Percentiles rank a stretch among this genome's conserved stretches.
Conservation (phyloP, 2,329 filamentous ascomycete species). For the Sporothrix inflata region DNA sequence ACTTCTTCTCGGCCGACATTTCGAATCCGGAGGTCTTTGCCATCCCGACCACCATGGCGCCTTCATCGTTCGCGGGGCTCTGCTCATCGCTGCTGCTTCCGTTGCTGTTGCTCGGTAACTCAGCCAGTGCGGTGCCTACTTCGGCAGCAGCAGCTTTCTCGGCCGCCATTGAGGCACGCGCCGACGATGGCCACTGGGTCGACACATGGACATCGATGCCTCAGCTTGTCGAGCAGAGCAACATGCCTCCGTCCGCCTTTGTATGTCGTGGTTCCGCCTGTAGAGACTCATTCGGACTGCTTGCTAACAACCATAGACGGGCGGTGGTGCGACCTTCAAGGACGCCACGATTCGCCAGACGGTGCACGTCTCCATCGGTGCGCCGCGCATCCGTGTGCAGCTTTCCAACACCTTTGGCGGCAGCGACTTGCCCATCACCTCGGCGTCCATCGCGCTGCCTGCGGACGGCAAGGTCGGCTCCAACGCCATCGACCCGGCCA, state of each 20-base stretch:
- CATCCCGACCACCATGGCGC: not conserved
- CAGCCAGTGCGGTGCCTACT: not conserved
- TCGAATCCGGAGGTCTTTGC: not conserved
- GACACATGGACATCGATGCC: conserved; percentile 69
- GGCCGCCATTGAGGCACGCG: conserved; percentile 20
- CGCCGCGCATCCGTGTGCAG: conserved; percentile 61
- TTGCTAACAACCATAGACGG: conserved; percentile 36
- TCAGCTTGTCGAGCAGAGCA: conserved; percentile 63
- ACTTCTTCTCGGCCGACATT: not conserved
- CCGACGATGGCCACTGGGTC: conserved; percentile 59
- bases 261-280: conserved; percentile 43
- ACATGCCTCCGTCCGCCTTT: conserved; percentile 64
- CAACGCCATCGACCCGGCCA: conserved; percentile 54
- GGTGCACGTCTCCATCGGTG: conserved; percentile 60
- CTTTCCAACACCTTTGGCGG: conserved; percentile 68
- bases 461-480: conserved; percentile 57
- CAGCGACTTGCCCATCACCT: conserved; percentile 61
- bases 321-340: conserved; percentile 54
- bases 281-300: no score
- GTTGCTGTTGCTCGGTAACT: conserved; percentile 1
- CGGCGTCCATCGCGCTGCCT: conserved; percentile 61
- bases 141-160: not conserved
- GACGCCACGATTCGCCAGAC: conserved; percentile 70
- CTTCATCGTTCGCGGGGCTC: not conserved
- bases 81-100: conserved; percentile 19